Base-by-base conservation (phyloP, 192 early-diverging fungal genomes). In the Coemansia guatemalensis region DNA sequence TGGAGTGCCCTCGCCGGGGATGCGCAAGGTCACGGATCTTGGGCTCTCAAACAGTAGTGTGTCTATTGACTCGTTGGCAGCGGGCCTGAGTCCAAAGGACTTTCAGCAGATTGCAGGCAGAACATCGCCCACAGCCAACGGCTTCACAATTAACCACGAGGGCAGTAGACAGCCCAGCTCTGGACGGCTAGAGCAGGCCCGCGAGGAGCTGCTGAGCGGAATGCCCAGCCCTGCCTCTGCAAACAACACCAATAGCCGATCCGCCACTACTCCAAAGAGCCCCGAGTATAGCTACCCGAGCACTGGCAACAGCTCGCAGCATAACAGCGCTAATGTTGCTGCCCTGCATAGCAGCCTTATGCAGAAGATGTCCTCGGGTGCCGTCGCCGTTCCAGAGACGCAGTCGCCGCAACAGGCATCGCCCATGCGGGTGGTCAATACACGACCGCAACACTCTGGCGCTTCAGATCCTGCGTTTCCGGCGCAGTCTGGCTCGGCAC, bases 1-100 rank as follows among this genome's bases (percentile, higher is more conserved):
- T 23, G 44, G n/a, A 24, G 35, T 52, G 48, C 41, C 48, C 9
- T 58, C 66, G 25, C 60, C 53, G 4, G 64, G 55, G 0, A 60
- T 60, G 41, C 65, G 61, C 26, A 60, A 49, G 32, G 24, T 64
- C 32, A 66, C 73, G 0, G 53, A 60, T 24, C 61, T 68, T 29
- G 50, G 51, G 7, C 51, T 52, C 26, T 54, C 53, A 18, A 70
- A 53, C 60, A 75, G 74, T 35, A 70, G 50, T 33, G 23, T 64
- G 56, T 75, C 74, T 0, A 26, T 75, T 9, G 68, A 69, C 48
- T 65, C 67, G 30, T 48, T 70, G 25, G 66, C 56, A 14, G 25
- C 61, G 0, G 72, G 72, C 17, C 48, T 69, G 35, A 77, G 75
- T 33, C 75, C 75, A 9, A 58, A 64, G 48, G 65, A 67, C 22